Percentiles rank a stretch among this genome's conserved stretches.
These are phyloP conservation scores for Chalciporus piperatus DNA, from an alignment of 768 basidiomycete species.

Conservation along the genomic window DNA sequence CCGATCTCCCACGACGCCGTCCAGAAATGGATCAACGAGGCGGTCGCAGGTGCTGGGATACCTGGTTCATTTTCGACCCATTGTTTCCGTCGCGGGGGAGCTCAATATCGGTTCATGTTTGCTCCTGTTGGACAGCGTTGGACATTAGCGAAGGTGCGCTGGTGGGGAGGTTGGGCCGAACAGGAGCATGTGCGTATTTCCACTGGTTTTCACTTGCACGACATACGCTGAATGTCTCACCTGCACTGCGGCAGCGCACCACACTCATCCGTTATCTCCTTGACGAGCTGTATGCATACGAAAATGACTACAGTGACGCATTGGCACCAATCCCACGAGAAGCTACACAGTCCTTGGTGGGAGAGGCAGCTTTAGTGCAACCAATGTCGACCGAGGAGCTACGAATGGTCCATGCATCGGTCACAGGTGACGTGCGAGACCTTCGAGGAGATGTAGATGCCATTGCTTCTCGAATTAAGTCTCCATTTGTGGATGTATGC, in stretches of 20 bases:
- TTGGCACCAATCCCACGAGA: neutral
- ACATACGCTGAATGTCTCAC: no score
- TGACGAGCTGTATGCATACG: conserved; percentile 26
- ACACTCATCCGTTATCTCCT: conserved; percentile 23
- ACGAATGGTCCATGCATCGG: neutral
- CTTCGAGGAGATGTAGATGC: no score
- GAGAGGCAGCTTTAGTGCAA: neutral
- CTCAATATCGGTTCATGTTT: conserved; percentile 35
- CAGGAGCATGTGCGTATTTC: conserved; percentile 32
- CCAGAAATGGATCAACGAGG: conserved; percentile 29
- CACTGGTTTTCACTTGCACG: no score
- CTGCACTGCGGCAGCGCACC: neutral
- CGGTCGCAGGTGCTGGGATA: conserved; percentile 7
- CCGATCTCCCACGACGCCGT: conserved; percentile 28
- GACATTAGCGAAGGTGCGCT: conserved; percentile 34
- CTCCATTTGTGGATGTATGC: neutral
- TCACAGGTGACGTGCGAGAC: neutral
- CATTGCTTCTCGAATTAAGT: no score
- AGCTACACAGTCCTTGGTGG: neutral
- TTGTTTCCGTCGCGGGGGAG: neutral
- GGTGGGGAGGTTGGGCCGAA: conserved; percentile 45
- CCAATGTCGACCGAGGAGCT: neutral
- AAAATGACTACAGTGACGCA: conserved; percentile 22
- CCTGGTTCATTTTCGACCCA: conserved; percentile 17
- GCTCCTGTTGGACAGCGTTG: conserved; percentile 35